Percentiles rank a stretch among this genome's conserved stretches.
These are phyloP conservation scores for Gracilaria gracilis DNA, from an alignment of 23 red algal genomes.

Conservation along the genomic window DNA sequence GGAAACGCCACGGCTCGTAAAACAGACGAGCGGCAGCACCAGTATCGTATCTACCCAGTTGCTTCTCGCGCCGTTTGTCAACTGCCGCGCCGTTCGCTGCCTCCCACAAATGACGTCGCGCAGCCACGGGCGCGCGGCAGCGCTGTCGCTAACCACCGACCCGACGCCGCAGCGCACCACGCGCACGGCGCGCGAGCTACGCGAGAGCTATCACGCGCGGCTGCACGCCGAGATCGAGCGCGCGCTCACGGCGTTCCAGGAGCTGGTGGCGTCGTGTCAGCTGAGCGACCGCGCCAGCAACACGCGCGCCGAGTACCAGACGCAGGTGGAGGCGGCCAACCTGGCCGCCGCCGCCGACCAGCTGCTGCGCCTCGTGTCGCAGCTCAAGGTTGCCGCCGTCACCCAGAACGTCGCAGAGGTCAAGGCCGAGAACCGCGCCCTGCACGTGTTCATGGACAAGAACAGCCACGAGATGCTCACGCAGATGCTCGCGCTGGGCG, in stretches of 20 bases:
- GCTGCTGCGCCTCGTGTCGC: conserved; percentile 61
- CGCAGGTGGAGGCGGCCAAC: conserved; percentile 51
- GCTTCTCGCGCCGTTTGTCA: no score
- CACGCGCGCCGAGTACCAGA: conserved; percentile 57
- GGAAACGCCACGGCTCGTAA: no score
- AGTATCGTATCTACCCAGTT: no score
- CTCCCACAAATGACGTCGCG: conserved; percentile 35
- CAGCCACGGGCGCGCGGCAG: neutral
- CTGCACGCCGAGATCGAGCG: conserved; percentile 57
- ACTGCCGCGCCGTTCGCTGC: no score
- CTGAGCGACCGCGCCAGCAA: conserved; percentile 44
- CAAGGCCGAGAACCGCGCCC: conserved; percentile 7
- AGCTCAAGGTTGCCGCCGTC: conserved; percentile 67
- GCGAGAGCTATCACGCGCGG: conserved; percentile 59
- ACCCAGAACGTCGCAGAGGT: conserved; percentile 54
- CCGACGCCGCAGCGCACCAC: conserved; percentile 8
- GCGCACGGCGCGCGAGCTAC: conserved; percentile 48
- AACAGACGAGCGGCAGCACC: no score
- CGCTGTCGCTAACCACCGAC: neutral
- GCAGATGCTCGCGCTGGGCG: conserved; percentile 38
- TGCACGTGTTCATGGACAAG: conserved; percentile 45
- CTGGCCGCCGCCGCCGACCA: conserved; percentile 58
- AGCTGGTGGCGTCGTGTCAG: conserved; percentile 42
- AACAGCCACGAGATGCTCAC: conserved; percentile 28
- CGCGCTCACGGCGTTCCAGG: conserved; percentile 45